These are phyloP conservation scores for Termitomyces sp. DNA, from an alignment of 768 basidiomycete species.

Conservation along the genomic window DNA sequence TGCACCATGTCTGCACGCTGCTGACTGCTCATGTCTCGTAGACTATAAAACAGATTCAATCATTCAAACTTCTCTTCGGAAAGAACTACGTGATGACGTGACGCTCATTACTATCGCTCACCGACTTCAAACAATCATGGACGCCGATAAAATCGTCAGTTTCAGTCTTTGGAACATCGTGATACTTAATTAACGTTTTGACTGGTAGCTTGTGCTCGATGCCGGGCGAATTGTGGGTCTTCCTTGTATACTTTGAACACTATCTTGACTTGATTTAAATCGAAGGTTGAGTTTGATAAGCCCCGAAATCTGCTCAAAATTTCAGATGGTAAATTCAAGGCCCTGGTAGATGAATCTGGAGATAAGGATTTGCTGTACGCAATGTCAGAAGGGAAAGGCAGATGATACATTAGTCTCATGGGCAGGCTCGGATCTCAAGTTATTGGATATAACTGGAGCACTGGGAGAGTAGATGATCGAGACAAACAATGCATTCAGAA, in stretches of 20 bases:
- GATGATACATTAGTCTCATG: neutral
- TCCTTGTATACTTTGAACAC: neutral
- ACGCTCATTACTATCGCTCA: slow-evolving; percentile 68
- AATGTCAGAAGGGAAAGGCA: slow-evolving; percentile 26
- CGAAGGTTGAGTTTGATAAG: slow-evolving; percentile 46
- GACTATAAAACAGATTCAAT: slow-evolving; percentile 62
- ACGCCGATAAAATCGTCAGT: slow-evolving; percentile 51
- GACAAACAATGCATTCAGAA: slow-evolving; percentile 2
- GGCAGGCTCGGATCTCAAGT: neutral
- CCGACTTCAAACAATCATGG: slow-evolving; percentile 62
- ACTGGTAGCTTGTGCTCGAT: slow-evolving; percentile 43
- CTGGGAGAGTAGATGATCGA: neutral
- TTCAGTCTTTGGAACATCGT: slow-evolving; percentile 4
- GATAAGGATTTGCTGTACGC: slow-evolving; percentile 43
- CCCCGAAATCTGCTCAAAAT: slow-evolving; percentile 48
- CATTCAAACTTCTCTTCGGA: slow-evolving; percentile 64
- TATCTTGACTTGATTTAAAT: neutral
- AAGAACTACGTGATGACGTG: slow-evolving; percentile 53
- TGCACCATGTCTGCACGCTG: neutral
- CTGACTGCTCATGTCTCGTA: slow-evolving; percentile 8
- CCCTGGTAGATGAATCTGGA: slow-evolving; percentile 54
- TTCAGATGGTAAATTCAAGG: slow-evolving; percentile 41
- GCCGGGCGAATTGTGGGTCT: slow-evolving; percentile 42
- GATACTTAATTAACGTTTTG: neutral
- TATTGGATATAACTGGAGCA: neutral